A percentile compares a stretch with the other conserved stretches of the same genome.
Conservation (phyloP, 2,329 filamentous ascomycete genomes). For the Aspergillus carbonarius region DNA sequence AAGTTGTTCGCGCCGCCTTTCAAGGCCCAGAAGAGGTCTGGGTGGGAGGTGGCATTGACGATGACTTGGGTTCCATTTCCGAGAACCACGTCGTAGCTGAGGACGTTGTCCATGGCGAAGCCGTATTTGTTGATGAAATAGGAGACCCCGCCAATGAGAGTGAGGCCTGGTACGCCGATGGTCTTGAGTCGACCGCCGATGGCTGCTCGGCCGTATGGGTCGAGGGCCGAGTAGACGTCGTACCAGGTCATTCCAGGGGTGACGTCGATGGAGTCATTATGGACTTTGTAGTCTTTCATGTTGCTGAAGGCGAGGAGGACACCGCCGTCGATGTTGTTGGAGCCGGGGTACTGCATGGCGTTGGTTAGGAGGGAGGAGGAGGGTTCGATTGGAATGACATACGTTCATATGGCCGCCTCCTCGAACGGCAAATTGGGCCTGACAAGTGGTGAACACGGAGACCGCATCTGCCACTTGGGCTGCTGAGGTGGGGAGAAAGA, state of each 20-base stretch:
- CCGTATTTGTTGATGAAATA: neutral
- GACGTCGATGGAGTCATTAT: slow-evolving; percentile 25
- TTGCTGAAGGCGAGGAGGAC: slow-evolving; percentile 29
- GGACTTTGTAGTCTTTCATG: slow-evolving; percentile 24
- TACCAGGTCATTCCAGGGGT: slow-evolving; percentile 31
- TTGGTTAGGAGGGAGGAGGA: neutral
- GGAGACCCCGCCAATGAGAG: slow-evolving; percentile 25
- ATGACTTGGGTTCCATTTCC: neutral
- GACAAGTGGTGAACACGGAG: slow-evolving; percentile 21
- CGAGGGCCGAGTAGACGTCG: slow-evolving; percentile 29
- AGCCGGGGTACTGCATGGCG: slow-evolving; percentile 21
- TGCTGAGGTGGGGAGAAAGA: slow-evolving; percentile 29
- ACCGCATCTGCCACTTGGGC: slow-evolving; percentile 27
- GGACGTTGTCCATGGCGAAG: slow-evolving; percentile 1
- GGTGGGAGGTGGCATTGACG: neutral
- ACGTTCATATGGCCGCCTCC: slow-evolving; percentile 53
- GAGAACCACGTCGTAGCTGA: slow-evolving; percentile 1
- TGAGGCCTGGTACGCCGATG: slow-evolving; percentile 39
- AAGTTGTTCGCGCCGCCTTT: slow-evolving; percentile 2
- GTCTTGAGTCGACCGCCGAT: slow-evolving; percentile 34
- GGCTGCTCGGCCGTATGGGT: slow-evolving; percentile 23
- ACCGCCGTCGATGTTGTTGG: slow-evolving; percentile 33
- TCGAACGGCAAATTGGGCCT: slow-evolving; percentile 54
- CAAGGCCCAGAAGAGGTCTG: neutral
- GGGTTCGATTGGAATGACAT: neutral